phyloP scores from a whole-genome alignment of 1,139 yeast genomes.

The Candida tropicalis region DNA sequence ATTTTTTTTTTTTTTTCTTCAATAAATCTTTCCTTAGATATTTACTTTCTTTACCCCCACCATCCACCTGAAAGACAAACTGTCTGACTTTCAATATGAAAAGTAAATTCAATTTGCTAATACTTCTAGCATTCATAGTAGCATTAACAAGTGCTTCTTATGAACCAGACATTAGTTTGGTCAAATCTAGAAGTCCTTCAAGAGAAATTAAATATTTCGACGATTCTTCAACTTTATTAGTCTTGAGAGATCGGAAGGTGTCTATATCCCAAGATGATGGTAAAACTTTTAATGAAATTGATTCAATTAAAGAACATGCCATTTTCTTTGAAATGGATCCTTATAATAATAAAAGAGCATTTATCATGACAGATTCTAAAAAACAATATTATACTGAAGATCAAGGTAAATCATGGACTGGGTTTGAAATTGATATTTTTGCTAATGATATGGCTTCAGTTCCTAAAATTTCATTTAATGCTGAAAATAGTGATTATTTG shows the following conservation, averaged over 20 bases:
- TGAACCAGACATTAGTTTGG: conserved; percentile 23
- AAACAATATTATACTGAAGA: conserved; percentile 57
- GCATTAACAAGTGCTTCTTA: conserved; percentile 4
- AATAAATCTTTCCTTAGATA: not conserved
- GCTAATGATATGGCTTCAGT: conserved; percentile 14
- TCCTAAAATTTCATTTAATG: conserved; percentile 38
- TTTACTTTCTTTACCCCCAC: not conserved
- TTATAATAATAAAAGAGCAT: conserved; percentile 49
- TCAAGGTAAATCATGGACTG: conserved; percentile 59
- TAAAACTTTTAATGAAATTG: conserved; percentile 46
- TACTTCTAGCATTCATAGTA: conserved; percentile 3
- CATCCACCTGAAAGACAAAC: not conserved
- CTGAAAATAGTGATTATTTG: conserved; percentile 40
- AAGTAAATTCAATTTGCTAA: conserved; percentile 3
- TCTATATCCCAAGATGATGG: conserved; percentile 62
- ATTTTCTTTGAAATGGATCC: conserved; percentile 45
- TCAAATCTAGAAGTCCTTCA: conserved; percentile 17
- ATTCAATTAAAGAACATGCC: conserved; percentile 30
- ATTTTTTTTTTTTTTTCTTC: not conserved
- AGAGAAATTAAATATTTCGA: conserved; percentile 48
- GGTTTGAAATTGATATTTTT: conserved; percentile 32
- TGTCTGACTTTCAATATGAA: conserved; percentile 1
- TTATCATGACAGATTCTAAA: conserved; percentile 43
- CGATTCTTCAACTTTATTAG: conserved; percentile 54
- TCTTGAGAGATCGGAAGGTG: conserved; percentile 33